Percentiles rank a stretch among this genome's conserved stretches.
phyloP scores from a whole-genome alignment of 1,139 yeast species.

The Blastobotrys aristatus region DNA sequence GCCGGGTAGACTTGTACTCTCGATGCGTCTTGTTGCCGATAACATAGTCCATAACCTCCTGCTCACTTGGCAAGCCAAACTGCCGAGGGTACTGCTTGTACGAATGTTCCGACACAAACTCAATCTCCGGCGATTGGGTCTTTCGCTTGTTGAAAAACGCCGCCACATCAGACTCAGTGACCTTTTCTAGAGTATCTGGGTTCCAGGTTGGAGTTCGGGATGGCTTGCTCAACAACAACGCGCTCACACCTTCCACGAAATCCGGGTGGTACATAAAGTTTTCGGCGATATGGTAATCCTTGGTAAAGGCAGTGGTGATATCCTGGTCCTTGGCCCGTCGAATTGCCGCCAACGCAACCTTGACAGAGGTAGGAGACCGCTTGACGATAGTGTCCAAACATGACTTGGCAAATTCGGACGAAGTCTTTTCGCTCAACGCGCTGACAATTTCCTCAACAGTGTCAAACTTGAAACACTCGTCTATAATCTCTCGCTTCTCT shows the following conservation, averaged over 20 bases:
- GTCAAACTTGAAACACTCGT: constrained; percentile 56
- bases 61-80: constrained; percentile 75
- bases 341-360: constrained; percentile 66
- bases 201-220: constrained; percentile 53
- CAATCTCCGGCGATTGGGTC: constrained; percentile 30
- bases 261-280: constrained; percentile 63
- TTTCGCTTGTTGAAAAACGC: constrained; percentile 27
- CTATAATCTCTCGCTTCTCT: constrained; percentile 59
- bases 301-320: constrained; percentile 61
- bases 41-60: constrained; percentile 52
- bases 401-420: constrained; percentile 58
- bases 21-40: constrained; percentile 64
- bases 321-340: constrained; percentile 56
- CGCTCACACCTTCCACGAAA: constrained; percentile 71
- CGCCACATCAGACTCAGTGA: constrained; percentile 28
- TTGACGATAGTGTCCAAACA: constrained; percentile 50
- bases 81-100: constrained; percentile 65
- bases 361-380: constrained; percentile 75
- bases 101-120: constrained; percentile 43
- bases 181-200: constrained; percentile 35
- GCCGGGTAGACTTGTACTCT: constrained; percentile 60
- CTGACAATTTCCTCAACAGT: constrained; percentile 59
- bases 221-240: constrained; percentile 62
- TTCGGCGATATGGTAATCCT: constrained; percentile 74
- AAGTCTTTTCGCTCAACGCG: constrained; percentile 49